Evolutionary conservation across 441 rosid species (phyloP).

Genomic region (Gossypium gossypioides): DNA sequence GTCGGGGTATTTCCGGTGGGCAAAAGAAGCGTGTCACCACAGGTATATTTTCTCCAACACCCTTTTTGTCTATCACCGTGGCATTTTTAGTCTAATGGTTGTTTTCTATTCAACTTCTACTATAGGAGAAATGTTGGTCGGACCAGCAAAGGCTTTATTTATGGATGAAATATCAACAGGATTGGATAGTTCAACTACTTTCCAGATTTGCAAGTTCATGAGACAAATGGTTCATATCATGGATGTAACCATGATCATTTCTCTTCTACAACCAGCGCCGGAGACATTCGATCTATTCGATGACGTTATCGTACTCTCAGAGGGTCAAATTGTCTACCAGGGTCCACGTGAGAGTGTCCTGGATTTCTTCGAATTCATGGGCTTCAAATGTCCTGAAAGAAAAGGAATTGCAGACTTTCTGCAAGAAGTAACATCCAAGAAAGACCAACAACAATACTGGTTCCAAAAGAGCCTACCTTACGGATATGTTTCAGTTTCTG

Average conservation of each 20-base stretch:
- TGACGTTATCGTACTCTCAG: conserved; percentile 1
- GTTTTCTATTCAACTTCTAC: conserved; percentile 12
- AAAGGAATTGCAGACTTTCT: conserved; percentile 70
- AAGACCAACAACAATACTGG: conserved; percentile 73
- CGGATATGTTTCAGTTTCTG: conserved; percentile 30
- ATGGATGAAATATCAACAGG: conserved; percentile 9
- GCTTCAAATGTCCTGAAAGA: conserved; percentile 62
- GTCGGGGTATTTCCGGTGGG: conserved; percentile 89
- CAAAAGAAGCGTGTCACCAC: conserved; percentile 84
- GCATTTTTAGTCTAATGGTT: conserved; percentile 8
- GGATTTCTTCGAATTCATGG: conserved; percentile 46
- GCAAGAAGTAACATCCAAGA: conserved; percentile 62
- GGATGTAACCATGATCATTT: conserved; percentile 5
- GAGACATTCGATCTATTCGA: neutral
- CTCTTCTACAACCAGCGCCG: conserved; percentile 1
- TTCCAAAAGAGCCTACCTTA: conserved; percentile 35
- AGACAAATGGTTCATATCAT: conserved; percentile 8
- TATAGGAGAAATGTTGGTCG: conserved; percentile 89
- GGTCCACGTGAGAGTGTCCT: conserved; percentile 50
- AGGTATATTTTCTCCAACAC: conserved; percentile 27
- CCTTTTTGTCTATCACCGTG: neutral
- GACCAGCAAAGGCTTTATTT: conserved; percentile 33
- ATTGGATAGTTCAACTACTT: conserved; percentile 4
- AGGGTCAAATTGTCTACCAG: conserved; percentile 51
- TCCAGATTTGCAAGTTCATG: conserved; percentile 9